A percentile compares a stretch with the other conserved stretches of the same genome.
These are phyloP conservation scores for Paracoccidioides lutzii DNA, from an alignment of 2,329 filamentous ascomycete species.

Conservation along the genomic window DNA sequence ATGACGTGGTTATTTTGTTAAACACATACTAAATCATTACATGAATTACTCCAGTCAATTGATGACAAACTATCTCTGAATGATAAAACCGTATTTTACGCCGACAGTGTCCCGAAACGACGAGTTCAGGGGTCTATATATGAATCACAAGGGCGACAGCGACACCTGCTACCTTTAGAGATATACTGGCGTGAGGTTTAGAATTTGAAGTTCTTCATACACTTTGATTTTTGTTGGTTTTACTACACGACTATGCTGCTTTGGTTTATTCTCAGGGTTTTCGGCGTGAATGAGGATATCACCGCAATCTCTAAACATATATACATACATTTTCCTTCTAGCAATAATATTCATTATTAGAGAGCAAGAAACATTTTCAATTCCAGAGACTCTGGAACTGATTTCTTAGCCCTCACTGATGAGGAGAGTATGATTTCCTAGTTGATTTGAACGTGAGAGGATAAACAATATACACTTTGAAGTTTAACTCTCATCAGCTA, in stretches of 20 bases:
- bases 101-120: slow-evolving; percentile 26
- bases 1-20: no score
- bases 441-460: no score
- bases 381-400: neutral
- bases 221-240: no score
- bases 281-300: no score
- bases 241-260: no score
- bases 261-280: no score
- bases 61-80: slow-evolving; percentile 22
- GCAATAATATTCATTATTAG: no score
- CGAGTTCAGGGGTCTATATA: slow-evolving; percentile 23
- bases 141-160: slow-evolving; percentile 17
- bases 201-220: neutral
- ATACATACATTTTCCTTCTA: no score
- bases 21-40: neutral
- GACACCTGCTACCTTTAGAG: slow-evolving; percentile 23
- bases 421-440: neutral
- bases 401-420: neutral
- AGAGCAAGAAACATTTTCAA: no score
- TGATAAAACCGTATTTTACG: slow-evolving; percentile 26
- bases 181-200: slow-evolving; percentile 20
- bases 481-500: no score
- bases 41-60: slow-evolving; percentile 14
- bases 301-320: no score
- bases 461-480: no score